Base-by-base conservation (phyloP, 495 filamentous ascomycete genomes). In the Talaromyces adpressus region DNA sequence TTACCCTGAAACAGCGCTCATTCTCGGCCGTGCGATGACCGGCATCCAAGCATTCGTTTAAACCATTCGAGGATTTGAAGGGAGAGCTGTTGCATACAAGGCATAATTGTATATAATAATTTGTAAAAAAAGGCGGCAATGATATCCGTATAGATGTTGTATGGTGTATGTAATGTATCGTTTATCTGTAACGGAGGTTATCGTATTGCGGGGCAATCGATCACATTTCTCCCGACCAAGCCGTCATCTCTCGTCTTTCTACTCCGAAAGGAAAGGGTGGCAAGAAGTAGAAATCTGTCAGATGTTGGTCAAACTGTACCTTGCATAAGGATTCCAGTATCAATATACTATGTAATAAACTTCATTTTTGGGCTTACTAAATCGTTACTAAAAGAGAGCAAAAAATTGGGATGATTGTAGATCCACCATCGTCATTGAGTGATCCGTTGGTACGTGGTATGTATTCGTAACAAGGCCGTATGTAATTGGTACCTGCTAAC, bases 1-100 rank as follows among this genome's bases (percentile, higher is more conserved):
- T 68, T 70, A 60, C 66, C n/a, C n/a, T n/a, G n/a, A 62, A 9
- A 39, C 22, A 87, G 85, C 82, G 18, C 72, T 90, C 71, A 90
- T 90, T 59, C 72, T 90, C 22, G 87, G 87, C 25, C 79, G 87
- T 59, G 87, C 87, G 27, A 89, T 90, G 61, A 90, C 87, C 0
- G 86, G 87, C 18, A 77, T 87, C 18, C 87, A 90, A 72, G 87
- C 87, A 4, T 90, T 90, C 75, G 83, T 81, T 57, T 88, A 72
- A 23, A 22, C 18, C 7, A 8, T 41, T 41, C 9, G 45, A n/a
- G 8, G 1, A 7, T 8, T 20, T 0, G 45, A 49, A 16, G 14
- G 18, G 5, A 49, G 22, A 49, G 45, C 2, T 49, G n/a, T 22
- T 49, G n/a, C 45, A 49, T 20, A 18, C 18, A 49, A 20, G n/a